A percentile compares a stretch with the other conserved stretches of the same genome.
Conservation (phyloP, 2,329 filamentous ascomycete species). For the Diaporthe sp. region DNA sequence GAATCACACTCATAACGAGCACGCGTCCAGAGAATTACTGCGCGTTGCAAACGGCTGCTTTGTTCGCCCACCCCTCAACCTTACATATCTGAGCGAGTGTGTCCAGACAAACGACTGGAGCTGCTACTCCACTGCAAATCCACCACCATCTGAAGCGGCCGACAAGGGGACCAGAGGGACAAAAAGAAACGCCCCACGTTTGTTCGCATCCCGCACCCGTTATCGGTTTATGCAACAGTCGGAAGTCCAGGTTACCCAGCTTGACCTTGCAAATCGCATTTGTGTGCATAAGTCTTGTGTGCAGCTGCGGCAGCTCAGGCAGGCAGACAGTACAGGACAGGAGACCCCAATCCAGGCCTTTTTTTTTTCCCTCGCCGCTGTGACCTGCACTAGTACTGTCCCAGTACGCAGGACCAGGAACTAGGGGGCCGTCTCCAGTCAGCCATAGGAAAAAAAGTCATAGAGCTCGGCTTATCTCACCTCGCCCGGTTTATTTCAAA, state of each 20-base stretch:
- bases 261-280: constrained; percentile 31
- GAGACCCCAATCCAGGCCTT: constrained; percentile 38
- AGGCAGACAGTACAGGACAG: constrained; percentile 26
- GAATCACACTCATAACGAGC: neutral
- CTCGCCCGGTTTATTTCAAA: constrained; percentile 43
- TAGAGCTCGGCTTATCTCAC: constrained; percentile 27
- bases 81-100: constrained; percentile 1
- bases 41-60: constrained; percentile 8
- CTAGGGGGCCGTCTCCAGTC: constrained; percentile 15
- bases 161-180: constrained; percentile 1
- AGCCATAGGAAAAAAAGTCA: constrained; percentile 25
- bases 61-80: neutral
- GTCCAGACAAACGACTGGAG: constrained; percentile 1
- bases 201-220: neutral
- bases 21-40: neutral
- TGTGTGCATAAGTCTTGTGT: constrained; percentile 23
- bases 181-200: constrained; percentile 7
- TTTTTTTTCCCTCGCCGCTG: constrained; percentile 19
- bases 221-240: constrained; percentile 21
- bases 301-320: neutral
- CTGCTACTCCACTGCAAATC: constrained; percentile 1
- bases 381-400: constrained; percentile 30
- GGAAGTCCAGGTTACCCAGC: constrained; percentile 29
- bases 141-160: neutral
- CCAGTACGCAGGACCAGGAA: constrained; percentile 33